A percentile compares a stretch with the other conserved stretches of the same genome.
Conservation (phyloP, 352 stramenopile genomes). For the Pythium insidiosum region DNA sequence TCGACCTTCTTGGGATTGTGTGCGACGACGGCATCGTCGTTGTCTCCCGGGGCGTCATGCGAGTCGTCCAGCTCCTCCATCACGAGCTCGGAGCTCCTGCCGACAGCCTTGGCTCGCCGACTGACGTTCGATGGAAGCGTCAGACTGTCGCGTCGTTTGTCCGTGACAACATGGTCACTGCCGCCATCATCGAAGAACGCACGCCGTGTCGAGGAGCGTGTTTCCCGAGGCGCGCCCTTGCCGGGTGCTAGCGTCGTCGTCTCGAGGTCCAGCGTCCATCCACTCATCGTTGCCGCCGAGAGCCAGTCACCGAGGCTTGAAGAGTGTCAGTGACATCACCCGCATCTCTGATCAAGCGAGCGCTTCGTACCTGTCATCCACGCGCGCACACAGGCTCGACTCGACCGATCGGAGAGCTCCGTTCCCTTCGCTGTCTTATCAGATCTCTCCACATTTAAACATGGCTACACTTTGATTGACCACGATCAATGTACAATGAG, state of each 20-base stretch:
- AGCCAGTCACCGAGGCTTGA: not conserved
- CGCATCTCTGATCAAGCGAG: not conserved
- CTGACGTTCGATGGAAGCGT: not conserved
- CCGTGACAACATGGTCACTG: not conserved
- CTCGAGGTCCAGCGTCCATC: conserved; percentile 7
- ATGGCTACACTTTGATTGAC: conserved; percentile 16
- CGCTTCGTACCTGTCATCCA: too few relatives aligned
- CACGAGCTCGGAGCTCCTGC: conserved; percentile 15
- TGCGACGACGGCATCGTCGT: not conserved
- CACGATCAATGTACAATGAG: not conserved
- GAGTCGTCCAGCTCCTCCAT: conserved; percentile 17
- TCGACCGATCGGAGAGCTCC: too few relatives aligned
- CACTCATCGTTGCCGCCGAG: conserved; percentile 2
- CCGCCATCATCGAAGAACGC: conserved; percentile 22
- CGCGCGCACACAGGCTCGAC: too few relatives aligned
- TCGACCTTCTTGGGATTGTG: not conserved
- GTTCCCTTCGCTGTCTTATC: not conserved
- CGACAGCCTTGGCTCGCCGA: too few relatives aligned
- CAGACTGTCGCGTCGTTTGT: conserved; percentile 3
- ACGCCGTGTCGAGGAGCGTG: too few relatives aligned
- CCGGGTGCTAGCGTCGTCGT: too few relatives aligned
- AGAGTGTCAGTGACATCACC: not conserved
- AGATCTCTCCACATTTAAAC: not conserved
- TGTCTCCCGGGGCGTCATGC: conserved; percentile 9
- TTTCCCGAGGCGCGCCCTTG: too few relatives aligned